These are phyloP conservation scores for Schizophyllum commune DNA, from an alignment of 1,284 basidiomycete genomes.

Conservation along the genomic window DNA sequence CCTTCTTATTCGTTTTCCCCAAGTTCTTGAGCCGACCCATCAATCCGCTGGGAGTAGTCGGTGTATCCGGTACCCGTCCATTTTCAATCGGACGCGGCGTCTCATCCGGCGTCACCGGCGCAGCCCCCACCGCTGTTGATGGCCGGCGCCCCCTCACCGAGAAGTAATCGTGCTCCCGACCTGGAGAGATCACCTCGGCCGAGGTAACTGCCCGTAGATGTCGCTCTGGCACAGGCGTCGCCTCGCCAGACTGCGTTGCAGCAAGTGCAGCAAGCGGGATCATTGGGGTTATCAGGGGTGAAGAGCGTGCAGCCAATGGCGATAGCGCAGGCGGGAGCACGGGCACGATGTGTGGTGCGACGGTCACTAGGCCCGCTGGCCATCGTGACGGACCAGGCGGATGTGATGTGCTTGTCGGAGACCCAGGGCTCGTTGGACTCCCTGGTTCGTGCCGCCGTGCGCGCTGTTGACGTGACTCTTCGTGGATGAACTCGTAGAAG, in stretches of 20 bases:
- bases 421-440: neutral
- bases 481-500: conserved; percentile 62
- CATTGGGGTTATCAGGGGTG: conserved; percentile 48
- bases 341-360: conserved; percentile 47
- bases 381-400: neutral
- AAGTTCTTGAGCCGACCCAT: conserved; percentile 78
- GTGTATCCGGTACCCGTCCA: conserved; percentile 22
- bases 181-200: conserved; percentile 9
- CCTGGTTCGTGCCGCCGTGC: conserved; percentile 22
- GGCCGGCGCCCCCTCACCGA: conserved; percentile 34
- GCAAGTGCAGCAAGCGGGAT: conserved; percentile 30
- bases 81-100: conserved; percentile 33
- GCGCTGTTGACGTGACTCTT: conserved; percentile 33
- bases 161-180: conserved; percentile 45
- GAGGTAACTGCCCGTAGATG: conserved; percentile 16
- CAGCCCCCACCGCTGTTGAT: conserved; percentile 28
- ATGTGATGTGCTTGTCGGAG: neutral
- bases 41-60: conserved; percentile 55
- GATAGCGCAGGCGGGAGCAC: conserved; percentile 17
- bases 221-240: conserved; percentile 4
- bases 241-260: neutral
- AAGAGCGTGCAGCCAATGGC: conserved; percentile 33
- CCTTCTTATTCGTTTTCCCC: conserved; percentile 46
- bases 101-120: neutral
- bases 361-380: conserved; percentile 28